Conservation (phyloP, 441 rosid genomes). For the Bocquillonia castaneifolia region DNA sequence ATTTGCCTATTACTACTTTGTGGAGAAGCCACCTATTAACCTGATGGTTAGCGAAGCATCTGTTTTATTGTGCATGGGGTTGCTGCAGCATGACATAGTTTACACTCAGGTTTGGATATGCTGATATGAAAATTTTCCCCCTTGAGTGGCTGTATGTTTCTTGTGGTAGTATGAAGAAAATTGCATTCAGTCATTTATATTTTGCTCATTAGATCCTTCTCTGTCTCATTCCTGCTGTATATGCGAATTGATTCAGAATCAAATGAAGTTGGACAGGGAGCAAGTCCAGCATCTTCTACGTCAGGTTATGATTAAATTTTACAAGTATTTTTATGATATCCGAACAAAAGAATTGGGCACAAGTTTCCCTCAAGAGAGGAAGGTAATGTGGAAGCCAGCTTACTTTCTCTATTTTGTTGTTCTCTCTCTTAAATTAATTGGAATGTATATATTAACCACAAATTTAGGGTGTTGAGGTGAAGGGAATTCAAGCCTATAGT, state of each 20-base stretch:
- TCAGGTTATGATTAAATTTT: not conserved
- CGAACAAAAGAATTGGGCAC: not conserved
- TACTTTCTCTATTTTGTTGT: not conserved
- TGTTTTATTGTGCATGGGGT: slow-evolving; percentile 1
- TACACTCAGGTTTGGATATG: not conserved
- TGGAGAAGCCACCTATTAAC: no score
- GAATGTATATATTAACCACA: no score
- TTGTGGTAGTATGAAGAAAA: not conserved
- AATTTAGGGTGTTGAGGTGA: no score
- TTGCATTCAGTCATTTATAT: not conserved
- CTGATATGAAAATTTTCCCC: no score
- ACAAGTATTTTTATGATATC: slow-evolving; percentile 1
- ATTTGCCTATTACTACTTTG: no score
- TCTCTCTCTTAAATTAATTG: no score
- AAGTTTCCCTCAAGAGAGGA: not conserved
- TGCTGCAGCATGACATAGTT: slow-evolving; percentile 6
- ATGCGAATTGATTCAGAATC: not conserved
- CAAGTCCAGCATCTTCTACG: slow-evolving; percentile 1
- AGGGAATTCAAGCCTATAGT: no score
- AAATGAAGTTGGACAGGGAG: not conserved
- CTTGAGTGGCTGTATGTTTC: not conserved
- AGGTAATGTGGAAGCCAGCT: not conserved
- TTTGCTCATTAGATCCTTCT: not conserved
- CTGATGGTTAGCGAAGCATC: not conserved
- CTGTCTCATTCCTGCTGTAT: not conserved